Percentiles rank a stretch among this genome's conserved stretches.
Evolutionary conservation across 1,284 basidiomycete species (phyloP).

Genomic region (Malassezia psittaci): DNA sequence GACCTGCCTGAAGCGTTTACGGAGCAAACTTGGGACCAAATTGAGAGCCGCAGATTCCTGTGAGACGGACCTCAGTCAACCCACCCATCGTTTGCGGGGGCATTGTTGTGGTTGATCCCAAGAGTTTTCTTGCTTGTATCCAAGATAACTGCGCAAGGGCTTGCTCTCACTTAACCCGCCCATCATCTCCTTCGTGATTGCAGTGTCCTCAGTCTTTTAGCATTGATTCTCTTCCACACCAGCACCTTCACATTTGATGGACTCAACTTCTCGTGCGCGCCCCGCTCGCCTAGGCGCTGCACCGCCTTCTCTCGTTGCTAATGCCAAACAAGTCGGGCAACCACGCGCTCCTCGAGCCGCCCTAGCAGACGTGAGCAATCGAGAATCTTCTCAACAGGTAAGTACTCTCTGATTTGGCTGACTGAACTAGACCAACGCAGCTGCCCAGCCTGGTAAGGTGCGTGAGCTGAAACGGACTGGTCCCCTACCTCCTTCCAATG

Average conservation of each 20-base stretch:
- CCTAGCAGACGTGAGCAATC: conserved; percentile 18
- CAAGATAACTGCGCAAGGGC: too few relatives aligned
- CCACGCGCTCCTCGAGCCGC: conserved; percentile 8
- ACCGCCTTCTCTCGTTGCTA: conserved; percentile 13
- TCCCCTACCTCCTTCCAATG: not conserved
- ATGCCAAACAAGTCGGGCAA: conserved; percentile 1
- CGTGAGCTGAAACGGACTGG: not conserved
- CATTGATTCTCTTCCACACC: not conserved
- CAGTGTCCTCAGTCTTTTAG: not conserved
- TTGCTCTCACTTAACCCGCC: not conserved
- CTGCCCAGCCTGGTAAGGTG: not conserved
- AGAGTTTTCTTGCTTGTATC: too few relatives aligned
- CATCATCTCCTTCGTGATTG: not conserved
- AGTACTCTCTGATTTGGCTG: not conserved
- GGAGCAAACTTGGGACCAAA: not conserved
- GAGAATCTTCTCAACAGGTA: conserved; percentile 5
- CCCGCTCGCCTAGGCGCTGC: conserved; percentile 10
- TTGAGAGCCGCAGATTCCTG: not conserved
- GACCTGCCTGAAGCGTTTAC: not conserved
- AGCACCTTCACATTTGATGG: not conserved
- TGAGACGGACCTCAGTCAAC: too few relatives aligned
- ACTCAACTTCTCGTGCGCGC: conserved; percentile 9
- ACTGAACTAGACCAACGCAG: not conserved
- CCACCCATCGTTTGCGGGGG: not conserved
- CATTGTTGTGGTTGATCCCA: too few relatives aligned